Percentiles rank a stretch among this genome's conserved stretches.
Evolutionary conservation across 2,329 filamentous ascomycete genomes (phyloP).

Genomic region (Beauveria scarabaeidicola): DNA sequence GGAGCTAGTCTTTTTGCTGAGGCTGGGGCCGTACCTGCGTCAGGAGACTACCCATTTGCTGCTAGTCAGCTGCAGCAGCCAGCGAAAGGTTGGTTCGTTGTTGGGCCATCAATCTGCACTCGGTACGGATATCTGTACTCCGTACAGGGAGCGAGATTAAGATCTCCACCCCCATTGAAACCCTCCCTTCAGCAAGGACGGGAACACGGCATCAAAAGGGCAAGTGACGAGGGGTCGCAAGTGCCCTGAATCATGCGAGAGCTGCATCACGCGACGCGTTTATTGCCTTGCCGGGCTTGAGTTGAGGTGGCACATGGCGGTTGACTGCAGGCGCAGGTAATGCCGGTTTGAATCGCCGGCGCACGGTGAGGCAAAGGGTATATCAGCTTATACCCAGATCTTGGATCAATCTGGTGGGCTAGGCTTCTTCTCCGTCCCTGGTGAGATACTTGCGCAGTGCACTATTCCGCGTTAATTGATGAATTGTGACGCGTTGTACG

Average conservation of each 20-base stretch:
- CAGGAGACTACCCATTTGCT: background rate
- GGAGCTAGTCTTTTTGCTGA: background rate
- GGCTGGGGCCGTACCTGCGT: background rate
- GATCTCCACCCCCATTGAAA: background rate
- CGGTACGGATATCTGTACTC: too few species aligned
- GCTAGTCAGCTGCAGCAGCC: background rate
- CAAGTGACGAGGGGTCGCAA: background rate
- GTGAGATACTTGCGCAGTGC: background rate
- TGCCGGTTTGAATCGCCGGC: background rate
- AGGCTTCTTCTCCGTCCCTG: background rate
- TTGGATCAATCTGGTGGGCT: background rate
- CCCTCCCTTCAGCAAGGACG: background rate
- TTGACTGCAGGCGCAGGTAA: background rate
- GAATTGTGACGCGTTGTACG: too few species aligned
- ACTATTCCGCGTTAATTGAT: too few species aligned
- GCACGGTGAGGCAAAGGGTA: background rate
- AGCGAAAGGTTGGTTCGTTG: background rate
- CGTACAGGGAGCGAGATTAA: background rate
- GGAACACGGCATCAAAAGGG: background rate
- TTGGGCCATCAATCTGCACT: background rate
- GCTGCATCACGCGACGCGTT: constrained; percentile 9
- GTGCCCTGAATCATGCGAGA: background rate
- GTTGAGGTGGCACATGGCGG: background rate
- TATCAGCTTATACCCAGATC: background rate
- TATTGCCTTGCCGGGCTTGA: background rate